These are phyloP conservation scores for Apium graveolens DNA, from an alignment of 129 eudicot genomes.

Conservation along the genomic window DNA sequence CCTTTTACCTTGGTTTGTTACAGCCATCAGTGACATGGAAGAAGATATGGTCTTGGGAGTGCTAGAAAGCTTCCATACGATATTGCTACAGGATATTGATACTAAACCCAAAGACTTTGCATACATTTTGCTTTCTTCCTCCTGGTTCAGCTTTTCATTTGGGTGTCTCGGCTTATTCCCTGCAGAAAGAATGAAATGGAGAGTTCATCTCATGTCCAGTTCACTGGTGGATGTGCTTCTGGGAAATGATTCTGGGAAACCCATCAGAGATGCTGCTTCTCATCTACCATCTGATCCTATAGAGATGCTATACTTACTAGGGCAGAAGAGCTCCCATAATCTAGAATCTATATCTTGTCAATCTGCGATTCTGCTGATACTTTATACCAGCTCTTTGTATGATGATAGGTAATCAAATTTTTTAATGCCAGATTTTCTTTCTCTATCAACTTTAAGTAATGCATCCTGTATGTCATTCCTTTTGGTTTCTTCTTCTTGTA, in stretches of 20 bases:
- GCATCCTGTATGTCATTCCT: neutral
- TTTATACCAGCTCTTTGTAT: slow-evolving; percentile 64
- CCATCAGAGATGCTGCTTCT: slow-evolving; percentile 63
- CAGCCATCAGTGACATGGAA: slow-evolving; percentile 43
- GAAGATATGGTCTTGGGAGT: slow-evolving; percentile 70
- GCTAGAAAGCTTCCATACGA: slow-evolving; percentile 57
- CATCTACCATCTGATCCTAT: slow-evolving; percentile 82
- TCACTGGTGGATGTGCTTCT: slow-evolving; percentile 55
- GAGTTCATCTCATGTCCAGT: slow-evolving; percentile 67
- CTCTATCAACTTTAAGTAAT: neutral
- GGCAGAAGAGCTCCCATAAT: slow-evolving; percentile 63
- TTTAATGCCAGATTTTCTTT: slow-evolving; percentile 8
- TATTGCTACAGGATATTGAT: slow-evolving; percentile 46
- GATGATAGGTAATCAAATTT: slow-evolving; percentile 61
- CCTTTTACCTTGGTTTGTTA: slow-evolving; percentile 74
- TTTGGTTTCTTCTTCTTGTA: slow-evolving; percentile 21
- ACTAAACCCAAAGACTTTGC: slow-evolving; percentile 43
- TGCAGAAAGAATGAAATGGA: slow-evolving; percentile 64
- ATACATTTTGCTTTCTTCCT: slow-evolving; percentile 45
- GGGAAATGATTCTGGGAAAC: slow-evolving; percentile 62
- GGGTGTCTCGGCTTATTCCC: slow-evolving; percentile 87
- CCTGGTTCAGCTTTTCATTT: slow-evolving; percentile 77
- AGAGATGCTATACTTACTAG: slow-evolving; percentile 72
- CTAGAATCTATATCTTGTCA: slow-evolving; percentile 54
- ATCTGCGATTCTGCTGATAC: slow-evolving; percentile 62